Percentiles rank a stretch among this genome's conserved stretches.
These are phyloP conservation scores for Beauveria scarabaeidicola DNA, from an alignment of 2,329 filamentous ascomycete genomes.

Conservation along the genomic window DNA sequence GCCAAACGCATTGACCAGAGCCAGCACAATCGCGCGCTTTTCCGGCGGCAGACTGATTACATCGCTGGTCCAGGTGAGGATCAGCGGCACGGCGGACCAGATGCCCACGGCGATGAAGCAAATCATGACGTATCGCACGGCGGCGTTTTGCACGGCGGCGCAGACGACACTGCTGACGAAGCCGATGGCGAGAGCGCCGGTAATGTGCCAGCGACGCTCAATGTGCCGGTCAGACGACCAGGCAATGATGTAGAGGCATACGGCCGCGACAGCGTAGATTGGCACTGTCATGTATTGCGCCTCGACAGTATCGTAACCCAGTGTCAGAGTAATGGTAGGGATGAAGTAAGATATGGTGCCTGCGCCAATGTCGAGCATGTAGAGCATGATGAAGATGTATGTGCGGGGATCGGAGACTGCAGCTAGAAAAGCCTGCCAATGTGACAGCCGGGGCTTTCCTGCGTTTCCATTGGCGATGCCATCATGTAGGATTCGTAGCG, in stretches of 20 bases:
- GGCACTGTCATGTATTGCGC: constrained; percentile 39
- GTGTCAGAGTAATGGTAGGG: constrained; percentile 38
- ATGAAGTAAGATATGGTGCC: constrained; percentile 46
- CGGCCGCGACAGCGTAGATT: constrained; percentile 22
- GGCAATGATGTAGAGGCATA: constrained; percentile 18
- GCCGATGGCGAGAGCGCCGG: constrained; percentile 15
- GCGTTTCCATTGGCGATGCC: constrained; percentile 26
- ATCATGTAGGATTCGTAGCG: constrained; percentile 48
- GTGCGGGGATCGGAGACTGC: constrained; percentile 38
- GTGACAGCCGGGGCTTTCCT: constrained; percentile 21
- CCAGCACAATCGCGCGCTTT: constrained; percentile 25
- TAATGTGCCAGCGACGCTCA: constrained; percentile 18
- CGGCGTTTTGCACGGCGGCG: constrained; percentile 15
- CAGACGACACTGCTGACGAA: constrained; percentile 17
- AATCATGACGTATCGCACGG: constrained; percentile 23
- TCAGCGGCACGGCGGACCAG: constrained; percentile 19
- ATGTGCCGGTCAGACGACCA: constrained; percentile 17
- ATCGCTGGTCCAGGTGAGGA: constrained; percentile 22
- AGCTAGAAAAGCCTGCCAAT: constrained; percentile 21
- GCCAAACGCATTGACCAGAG: constrained; percentile 24
- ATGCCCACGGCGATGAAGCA: constrained; percentile 20
- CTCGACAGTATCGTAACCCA: constrained; percentile 35
- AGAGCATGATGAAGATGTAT: constrained; percentile 39
- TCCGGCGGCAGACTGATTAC: constrained; percentile 20
- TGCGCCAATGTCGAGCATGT: constrained; percentile 38